A percentile compares a stretch with the other conserved stretches of the same genome.
phyloP scores from a whole-genome alignment of 1,284 basidiomycete genomes.

The Coniferiporia sulphurascens region DNA sequence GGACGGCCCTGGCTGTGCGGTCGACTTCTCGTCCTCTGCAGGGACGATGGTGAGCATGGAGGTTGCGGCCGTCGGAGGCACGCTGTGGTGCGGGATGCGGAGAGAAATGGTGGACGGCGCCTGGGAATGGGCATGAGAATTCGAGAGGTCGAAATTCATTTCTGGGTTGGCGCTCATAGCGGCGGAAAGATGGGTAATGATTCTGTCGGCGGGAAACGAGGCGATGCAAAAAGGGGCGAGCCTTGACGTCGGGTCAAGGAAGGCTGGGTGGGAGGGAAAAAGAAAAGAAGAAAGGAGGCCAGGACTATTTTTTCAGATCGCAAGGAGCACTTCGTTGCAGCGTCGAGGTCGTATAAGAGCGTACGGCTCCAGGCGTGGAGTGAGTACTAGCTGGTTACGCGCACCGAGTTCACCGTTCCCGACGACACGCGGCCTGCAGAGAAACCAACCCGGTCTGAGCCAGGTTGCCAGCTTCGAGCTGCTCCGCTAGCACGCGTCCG shows the following conservation, averaged over 20 bases:
- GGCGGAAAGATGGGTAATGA: neutral
- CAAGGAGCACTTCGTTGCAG: too few species aligned
- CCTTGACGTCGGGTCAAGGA: too few species aligned
- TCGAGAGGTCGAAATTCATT: neutral
- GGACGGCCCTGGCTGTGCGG: neutral
- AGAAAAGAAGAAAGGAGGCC: too few species aligned
- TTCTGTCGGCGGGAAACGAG: neutral
- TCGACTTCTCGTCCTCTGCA: constrained; percentile 12
- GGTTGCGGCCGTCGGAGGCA: constrained; percentile 17
- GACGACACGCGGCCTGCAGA: neutral
- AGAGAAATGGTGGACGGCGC: constrained; percentile 12
- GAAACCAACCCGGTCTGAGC: neutral
- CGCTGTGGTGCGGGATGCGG: constrained; percentile 5
- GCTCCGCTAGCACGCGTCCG: neutral
- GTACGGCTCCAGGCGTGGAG: neutral
- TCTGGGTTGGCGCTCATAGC: neutral
- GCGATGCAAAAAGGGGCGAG: neutral
- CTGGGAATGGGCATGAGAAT: constrained; percentile 5
- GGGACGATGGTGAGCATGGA: constrained; percentile 18
- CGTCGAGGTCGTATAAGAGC: neutral
- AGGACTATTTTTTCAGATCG: too few species aligned
- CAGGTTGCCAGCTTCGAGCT: neutral
- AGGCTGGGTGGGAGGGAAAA: too few species aligned
- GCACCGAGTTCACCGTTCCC: neutral
- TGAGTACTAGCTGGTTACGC: neutral